These are phyloP conservation scores for Botrytis cinerea DNA, from an alignment of 2,329 filamentous ascomycete species.

Conservation along the genomic window DNA sequence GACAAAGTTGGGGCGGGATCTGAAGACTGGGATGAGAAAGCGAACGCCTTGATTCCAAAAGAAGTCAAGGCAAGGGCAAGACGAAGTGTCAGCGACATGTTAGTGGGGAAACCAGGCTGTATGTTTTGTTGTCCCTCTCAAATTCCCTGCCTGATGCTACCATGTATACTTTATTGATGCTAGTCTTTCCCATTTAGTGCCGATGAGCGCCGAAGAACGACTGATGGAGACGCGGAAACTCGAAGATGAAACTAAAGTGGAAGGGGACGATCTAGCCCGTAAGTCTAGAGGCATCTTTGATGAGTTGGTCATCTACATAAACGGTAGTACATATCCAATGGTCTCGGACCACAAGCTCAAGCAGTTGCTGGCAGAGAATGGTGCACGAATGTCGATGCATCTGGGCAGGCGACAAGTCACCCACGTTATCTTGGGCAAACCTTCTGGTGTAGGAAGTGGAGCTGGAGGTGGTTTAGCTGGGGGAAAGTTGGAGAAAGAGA, in stretches of 20 bases:
- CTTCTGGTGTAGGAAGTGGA: constrained; percentile 51
- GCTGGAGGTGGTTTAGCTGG: constrained; percentile 75
- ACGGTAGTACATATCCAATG: constrained; percentile 78
- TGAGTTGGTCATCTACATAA: constrained; percentile 77
- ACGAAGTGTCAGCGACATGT: constrained; percentile 56
- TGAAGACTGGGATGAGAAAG: constrained; percentile 52
- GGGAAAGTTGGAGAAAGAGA: constrained; percentile 80
- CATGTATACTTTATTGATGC: constrained; percentile 24
- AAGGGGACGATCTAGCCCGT: constrained; percentile 34
- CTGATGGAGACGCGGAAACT: constrained; percentile 45
- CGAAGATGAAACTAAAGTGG: constrained; percentile 55
- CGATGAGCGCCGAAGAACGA: constrained; percentile 31
- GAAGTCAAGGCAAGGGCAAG: constrained; percentile 40
- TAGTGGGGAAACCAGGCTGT: constrained; percentile 37
- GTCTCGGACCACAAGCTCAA: constrained; percentile 88
- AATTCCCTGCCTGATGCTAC: constrained; percentile 16
- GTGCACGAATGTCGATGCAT: constrained; percentile 68
- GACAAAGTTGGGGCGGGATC: constrained; percentile 68
- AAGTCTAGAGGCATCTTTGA: constrained; percentile 58
- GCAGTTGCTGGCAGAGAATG: constrained; percentile 72
- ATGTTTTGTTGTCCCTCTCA: constrained; percentile 22
- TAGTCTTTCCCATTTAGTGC: constrained; percentile 40
- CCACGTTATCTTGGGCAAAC: constrained; percentile 77
- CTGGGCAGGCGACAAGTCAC: constrained; percentile 76
- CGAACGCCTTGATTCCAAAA: constrained; percentile 49